Percentiles rank a stretch among this genome's conserved stretches.
These are phyloP conservation scores for Ustilago trichophora DNA, from an alignment of 1,284 basidiomycete genomes.

Conservation along the genomic window DNA sequence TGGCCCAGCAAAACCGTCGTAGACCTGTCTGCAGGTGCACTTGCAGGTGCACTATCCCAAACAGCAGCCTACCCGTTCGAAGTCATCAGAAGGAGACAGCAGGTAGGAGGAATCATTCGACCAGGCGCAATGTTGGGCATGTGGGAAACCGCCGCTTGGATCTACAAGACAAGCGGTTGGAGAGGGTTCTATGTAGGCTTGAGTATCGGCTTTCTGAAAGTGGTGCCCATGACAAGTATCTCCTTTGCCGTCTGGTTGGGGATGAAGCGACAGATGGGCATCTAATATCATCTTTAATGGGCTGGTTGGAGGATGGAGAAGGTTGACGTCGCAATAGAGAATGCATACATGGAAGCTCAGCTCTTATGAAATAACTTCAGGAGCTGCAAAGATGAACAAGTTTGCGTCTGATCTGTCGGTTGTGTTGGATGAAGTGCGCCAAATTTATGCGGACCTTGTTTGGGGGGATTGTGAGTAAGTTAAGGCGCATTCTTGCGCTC, in stretches of 20 bases:
- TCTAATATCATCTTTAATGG: conserved; percentile 24
- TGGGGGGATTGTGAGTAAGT: too few relatives aligned
- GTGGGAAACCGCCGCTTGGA: conserved; percentile 67
- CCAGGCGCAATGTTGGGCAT: conserved; percentile 61
- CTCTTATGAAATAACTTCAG: too few relatives aligned
- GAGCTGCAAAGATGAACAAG: too few relatives aligned
- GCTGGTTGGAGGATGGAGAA: too few relatives aligned
- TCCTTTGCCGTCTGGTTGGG: conserved; percentile 63
- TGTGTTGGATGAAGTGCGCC: too few relatives aligned
- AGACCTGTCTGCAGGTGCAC: conserved; percentile 81
- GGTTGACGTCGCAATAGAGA: too few relatives aligned
- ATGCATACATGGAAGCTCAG: too few relatives aligned
- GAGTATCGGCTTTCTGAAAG: conserved; percentile 91
- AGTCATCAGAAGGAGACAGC: conserved; percentile 90
- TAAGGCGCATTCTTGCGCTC: too few relatives aligned
- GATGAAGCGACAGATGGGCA: conserved; percentile 65
- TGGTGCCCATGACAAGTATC: conserved; percentile 87
- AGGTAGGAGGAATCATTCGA: conserved; percentile 77
- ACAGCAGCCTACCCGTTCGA: conserved; percentile 97
- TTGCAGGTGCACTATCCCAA: conserved; percentile 89
- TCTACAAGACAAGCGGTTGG: conserved; percentile 79
- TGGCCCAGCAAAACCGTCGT: conserved; percentile 66
- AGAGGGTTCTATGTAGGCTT: conserved; percentile 93
- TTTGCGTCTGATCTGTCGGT: too few relatives aligned
- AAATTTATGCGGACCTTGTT: too few relatives aligned